A percentile compares a stretch with the other conserved stretches of the same genome.
Conservation (phyloP, 768 basidiomycete genomes). For the Termitomyces sp. region DNA sequence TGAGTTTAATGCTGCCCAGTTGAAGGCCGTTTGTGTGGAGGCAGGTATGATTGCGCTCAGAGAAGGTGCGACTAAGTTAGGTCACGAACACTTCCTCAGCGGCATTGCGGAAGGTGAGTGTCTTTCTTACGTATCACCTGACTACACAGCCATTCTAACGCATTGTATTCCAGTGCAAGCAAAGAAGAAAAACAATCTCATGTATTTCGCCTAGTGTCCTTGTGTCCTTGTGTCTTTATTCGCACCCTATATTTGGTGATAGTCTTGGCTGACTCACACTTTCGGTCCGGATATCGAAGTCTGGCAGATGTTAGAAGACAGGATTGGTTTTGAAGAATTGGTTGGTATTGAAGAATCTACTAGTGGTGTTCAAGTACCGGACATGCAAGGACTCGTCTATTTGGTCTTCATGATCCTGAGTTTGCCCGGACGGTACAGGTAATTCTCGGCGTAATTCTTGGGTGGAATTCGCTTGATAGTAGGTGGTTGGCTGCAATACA, state of each 20-base stretch:
- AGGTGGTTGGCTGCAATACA: conserved; percentile 43
- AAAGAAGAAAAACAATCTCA: conserved; percentile 98
- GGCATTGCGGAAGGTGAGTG: conserved; percentile 81
- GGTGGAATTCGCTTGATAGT: conserved; percentile 66
- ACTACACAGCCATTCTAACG: conserved; percentile 1
- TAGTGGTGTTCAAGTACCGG: not conserved
- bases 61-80: conserved; percentile 84
- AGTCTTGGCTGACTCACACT: not conserved
- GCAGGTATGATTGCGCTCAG: conserved; percentile 98
- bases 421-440: conserved; percentile 70
- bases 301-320: no score
- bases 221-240: not conserved
- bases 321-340: not conserved
- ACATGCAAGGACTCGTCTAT: conserved; percentile 38
- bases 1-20: conserved; percentile 95
- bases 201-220: conserved; percentile 76
- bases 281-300: not conserved
- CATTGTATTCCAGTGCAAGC: conserved; percentile 71
- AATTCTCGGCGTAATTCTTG: conserved; percentile 93
- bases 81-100: conserved; percentile 94
- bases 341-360: not conserved
- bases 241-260: not conserved
- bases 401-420: conserved; percentile 87
- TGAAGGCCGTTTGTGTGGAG: conserved; percentile 98
- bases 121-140: not conserved